Conservation (phyloP, 2,329 filamentous ascomycete species). For the Beauveria varroae region DNA sequence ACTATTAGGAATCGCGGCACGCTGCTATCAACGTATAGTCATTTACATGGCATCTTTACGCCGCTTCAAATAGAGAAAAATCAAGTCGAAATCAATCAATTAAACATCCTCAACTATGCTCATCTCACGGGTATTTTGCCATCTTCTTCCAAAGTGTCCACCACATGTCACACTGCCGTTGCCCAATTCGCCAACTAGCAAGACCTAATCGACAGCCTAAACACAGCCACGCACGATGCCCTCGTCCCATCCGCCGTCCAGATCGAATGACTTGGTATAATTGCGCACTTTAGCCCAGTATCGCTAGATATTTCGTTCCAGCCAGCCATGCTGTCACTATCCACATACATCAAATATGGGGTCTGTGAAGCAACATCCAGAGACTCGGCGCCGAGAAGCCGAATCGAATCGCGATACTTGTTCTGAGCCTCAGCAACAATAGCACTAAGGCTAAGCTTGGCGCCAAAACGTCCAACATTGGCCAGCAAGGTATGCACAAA, state of each 20-base stretch:
- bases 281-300: slow-evolving; percentile 14
- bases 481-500: slow-evolving; percentile 26
- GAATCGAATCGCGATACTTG: slow-evolving; percentile 1
- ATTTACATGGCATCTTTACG: no score
- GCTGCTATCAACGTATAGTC: no score
- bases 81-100: no score
- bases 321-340: background rate
- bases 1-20: no score
- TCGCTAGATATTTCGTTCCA: slow-evolving; percentile 13
- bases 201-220: background rate
- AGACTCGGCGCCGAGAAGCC: background rate
- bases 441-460: slow-evolving; percentile 9
- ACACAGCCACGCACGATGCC: slow-evolving; percentile 4
- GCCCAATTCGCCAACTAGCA: background rate
- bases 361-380: slow-evolving; percentile 6
- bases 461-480: background rate
- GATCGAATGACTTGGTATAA: slow-evolving; percentile 13
- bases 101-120: no score
- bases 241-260: slow-evolving; percentile 1
- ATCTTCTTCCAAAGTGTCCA: no score
- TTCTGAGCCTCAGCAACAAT: slow-evolving; percentile 13
- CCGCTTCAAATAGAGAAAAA: no score
- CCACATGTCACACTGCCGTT: background rate
- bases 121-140: no score
- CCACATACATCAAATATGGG: slow-evolving; percentile 25